These are phyloP conservation scores for Daucus carota DNA, from an alignment of 129 eudicot genomes.

Conservation along the genomic window DNA sequence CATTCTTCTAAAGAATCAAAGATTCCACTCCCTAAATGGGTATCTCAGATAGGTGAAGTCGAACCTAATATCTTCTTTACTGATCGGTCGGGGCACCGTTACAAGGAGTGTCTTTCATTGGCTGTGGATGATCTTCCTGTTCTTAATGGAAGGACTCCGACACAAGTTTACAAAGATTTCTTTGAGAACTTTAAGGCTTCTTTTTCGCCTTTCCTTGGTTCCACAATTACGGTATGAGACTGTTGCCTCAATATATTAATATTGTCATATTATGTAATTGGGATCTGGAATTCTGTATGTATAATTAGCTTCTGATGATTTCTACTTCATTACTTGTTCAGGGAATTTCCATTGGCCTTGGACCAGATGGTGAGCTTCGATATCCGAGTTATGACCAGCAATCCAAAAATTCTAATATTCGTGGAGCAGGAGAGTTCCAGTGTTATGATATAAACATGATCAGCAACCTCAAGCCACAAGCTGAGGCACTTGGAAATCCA, in stretches of 20 bases:
- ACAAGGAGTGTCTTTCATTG: slow-evolving; percentile 59
- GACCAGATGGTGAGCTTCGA: slow-evolving; percentile 88
- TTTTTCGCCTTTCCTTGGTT: slow-evolving; percentile 50
- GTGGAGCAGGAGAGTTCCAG: slow-evolving; percentile 86
- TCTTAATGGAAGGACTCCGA: slow-evolving; percentile 71
- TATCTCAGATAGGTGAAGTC: slow-evolving; percentile 46
- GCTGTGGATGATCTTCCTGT: slow-evolving; percentile 73
- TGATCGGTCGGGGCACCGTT: slow-evolving; percentile 60
- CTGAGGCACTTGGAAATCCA: slow-evolving; percentile 50
- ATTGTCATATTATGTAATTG: background rate
- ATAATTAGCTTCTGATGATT: background rate
- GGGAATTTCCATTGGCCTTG: slow-evolving; percentile 77
- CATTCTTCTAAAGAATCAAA: slow-evolving; percentile 50
- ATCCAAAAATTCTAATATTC: slow-evolving; percentile 7
- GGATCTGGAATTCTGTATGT: background rate
- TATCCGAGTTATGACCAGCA: slow-evolving; percentile 52
- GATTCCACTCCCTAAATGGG: slow-evolving; percentile 68
- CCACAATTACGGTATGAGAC: slow-evolving; percentile 70
- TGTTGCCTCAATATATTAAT: background rate
- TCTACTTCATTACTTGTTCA: slow-evolving; percentile 18
- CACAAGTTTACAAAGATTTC: slow-evolving; percentile 61
- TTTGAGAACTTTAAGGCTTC: slow-evolving; percentile 50
- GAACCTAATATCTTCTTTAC: slow-evolving; percentile 55
- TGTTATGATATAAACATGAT: slow-evolving; percentile 80
- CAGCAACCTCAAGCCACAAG: slow-evolving; percentile 37